These are phyloP conservation scores for Holtermannia corniformis DNA, from an alignment of 768 basidiomycete genomes.

Conservation along the genomic window DNA sequence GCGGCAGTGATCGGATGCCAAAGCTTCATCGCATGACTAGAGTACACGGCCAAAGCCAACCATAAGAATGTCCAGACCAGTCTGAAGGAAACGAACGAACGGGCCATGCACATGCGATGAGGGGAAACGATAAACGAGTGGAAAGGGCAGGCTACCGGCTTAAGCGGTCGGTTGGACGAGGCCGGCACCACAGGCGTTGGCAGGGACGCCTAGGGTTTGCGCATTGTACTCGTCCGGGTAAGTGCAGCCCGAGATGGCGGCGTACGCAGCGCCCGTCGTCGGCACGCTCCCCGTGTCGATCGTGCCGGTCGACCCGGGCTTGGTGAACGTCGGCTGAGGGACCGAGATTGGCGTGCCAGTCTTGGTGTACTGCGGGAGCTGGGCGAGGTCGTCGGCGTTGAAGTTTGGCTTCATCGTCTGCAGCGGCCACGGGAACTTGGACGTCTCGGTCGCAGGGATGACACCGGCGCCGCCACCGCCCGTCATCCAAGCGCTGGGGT, in stretches of 20 bases:
- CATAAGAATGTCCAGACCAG: no score
- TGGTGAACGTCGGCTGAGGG: constrained; percentile 51
- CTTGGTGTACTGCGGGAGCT: constrained; percentile 57
- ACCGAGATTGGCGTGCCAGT: constrained; percentile 54
- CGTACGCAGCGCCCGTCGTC: constrained; percentile 18
- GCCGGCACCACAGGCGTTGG: constrained; percentile 35
- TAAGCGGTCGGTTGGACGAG: constrained; percentile 3
- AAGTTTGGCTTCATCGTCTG: constrained; percentile 46
- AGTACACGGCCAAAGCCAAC: no score
- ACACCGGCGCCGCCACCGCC: constrained; percentile 36
- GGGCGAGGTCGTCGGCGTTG: constrained; percentile 42
- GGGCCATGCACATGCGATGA: no score
- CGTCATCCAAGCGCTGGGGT: constrained; percentile 30
- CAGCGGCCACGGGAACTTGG: constrained; percentile 52
- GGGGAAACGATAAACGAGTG: no score
- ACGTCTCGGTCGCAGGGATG: constrained; percentile 45
- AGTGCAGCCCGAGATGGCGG: constrained; percentile 25
- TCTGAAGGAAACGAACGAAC: no score
- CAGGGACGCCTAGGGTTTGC: constrained; percentile 19
- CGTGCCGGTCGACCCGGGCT: constrained; percentile 40
- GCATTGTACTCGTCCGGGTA: constrained; percentile 36
- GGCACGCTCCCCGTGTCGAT: constrained; percentile 46
- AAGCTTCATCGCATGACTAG: no score
- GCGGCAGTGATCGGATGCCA: background rate
- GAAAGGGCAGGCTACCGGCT: no score